Evolutionary conservation across 176 grass and related monocot species (phyloP), one percentile per base, ranked within the genome.

Genomic region (Juncus inflexus): DNA sequence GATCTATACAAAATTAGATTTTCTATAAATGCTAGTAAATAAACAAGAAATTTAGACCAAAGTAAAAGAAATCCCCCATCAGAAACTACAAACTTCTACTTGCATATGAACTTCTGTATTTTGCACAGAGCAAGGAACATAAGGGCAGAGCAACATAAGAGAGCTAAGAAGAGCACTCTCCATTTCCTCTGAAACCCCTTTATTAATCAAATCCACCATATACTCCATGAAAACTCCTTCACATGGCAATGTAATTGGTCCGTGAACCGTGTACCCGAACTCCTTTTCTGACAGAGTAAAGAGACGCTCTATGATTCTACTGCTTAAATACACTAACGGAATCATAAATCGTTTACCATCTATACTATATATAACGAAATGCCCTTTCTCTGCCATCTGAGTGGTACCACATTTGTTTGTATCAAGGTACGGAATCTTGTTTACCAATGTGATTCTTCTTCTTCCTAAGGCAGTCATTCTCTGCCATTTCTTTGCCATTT

Each of bases 141-240:
- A 62, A 52, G 63, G 65, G 58, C 74, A 82, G 37, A 78, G 60
- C 61, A 86, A 62, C 53, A 85, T 9, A 35, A 90, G 67, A 60
- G 82, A 82, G 50, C 52, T 79, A 50, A 85, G 67, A n/a, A n/a
- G n/a, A n/a, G n/a, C n/a, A n/a, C n/a, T n/a, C n/a, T 86, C 87
- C 5, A 86, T 60, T 14, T 86, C 87, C 51, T 75, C 47, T 0
- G 87, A 86, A 40, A 81, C 54, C 61, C 71, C 74, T 80, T 83
- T 83, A 42, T 67, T 67, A 2, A 91, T 62, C 71, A 84, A 79
- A 15, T 72, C 77, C 58, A 91, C 36, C 9, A 43, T 80, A 53
- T 91, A 84, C 70, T 91, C 84, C 75, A 91, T 79, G 65, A 80
- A 62, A 9, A 67, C 63, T 8, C 65, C 35, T 42, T 91, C 84